Percentiles rank a stretch among this genome's conserved stretches.
Conservation (phyloP, 257 asterid genomes). For the Cordia subcordata region DNA sequence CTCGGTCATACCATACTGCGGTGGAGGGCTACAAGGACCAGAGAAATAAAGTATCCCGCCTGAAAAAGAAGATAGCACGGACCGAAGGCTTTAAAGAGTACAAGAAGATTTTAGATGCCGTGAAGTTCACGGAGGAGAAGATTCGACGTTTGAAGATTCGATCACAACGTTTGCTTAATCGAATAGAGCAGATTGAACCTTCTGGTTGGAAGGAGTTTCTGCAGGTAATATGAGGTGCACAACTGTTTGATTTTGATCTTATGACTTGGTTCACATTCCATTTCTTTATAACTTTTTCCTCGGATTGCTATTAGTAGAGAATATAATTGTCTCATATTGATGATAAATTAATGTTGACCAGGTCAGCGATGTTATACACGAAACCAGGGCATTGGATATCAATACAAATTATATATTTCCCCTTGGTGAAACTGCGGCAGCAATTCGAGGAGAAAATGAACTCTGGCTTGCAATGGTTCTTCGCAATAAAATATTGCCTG, state of each 20-base stretch:
- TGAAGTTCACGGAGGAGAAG: conserved; percentile 82
- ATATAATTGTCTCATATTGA: not conserved
- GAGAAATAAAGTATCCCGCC: conserved; percentile 74
- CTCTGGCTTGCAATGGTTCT: conserved; percentile 96
- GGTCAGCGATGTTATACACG: conserved; percentile 94
- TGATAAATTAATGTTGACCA: conserved; percentile 24
- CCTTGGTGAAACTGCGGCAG: conserved; percentile 97
- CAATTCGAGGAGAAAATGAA: conserved; percentile 96
- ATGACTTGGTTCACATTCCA: not conserved
- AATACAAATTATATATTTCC: conserved; percentile 77
- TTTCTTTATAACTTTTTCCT: no score
- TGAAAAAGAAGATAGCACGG: conserved; percentile 83
- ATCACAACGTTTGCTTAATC: conserved; percentile 65
- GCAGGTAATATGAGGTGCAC: conserved; percentile 47
- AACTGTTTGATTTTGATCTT: not conserved
- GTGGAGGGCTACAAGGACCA: conserved; percentile 86
- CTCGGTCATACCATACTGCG: conserved; percentile 69
- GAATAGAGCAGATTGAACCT: conserved; percentile 94
- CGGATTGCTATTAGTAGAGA: not conserved
- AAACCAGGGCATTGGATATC: conserved; percentile 92
- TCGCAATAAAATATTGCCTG: conserved; percentile 69
- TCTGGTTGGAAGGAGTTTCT: conserved; percentile 99
- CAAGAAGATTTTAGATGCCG: conserved; percentile 69
- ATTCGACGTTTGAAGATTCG: conserved; percentile 75
- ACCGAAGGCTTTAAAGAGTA: conserved; percentile 87